These are phyloP conservation scores for Flaveria linearis DNA, from an alignment of 129 eudicot species.

Conservation along the genomic window DNA sequence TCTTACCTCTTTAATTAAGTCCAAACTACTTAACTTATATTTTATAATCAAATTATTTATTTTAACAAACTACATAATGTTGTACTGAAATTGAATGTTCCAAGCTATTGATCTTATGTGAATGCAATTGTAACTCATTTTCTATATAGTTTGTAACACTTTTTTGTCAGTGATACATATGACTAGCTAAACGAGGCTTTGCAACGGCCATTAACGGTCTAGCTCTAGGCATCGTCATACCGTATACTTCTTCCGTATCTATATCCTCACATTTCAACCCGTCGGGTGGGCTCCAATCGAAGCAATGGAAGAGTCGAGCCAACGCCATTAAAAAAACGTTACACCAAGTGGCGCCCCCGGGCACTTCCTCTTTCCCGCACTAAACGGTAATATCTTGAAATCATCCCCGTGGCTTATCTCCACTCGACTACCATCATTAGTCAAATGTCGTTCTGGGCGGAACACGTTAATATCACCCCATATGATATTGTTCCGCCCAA, in stretches of 20 bases:
- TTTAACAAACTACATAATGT: neutral
- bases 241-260: slow-evolving; percentile 77
- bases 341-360: slow-evolving; percentile 98
- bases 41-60: neutral
- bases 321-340: slow-evolving; percentile 71
- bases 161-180: slow-evolving; percentile 44
- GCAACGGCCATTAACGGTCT: slow-evolving; percentile 71
- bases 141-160: neutral
- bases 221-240: slow-evolving; percentile 97
- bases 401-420: slow-evolving; percentile 96
- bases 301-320: slow-evolving; percentile 86
- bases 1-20: no score
- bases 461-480: slow-evolving; percentile 84
- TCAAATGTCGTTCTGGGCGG: slow-evolving; percentile 74
- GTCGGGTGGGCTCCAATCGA: slow-evolving; percentile 74
- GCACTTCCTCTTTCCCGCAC: slow-evolving; percentile 93
- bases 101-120: neutral
- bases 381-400: slow-evolving; percentile 86
- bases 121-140: neutral
- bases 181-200: slow-evolving; percentile 62
- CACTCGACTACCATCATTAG: slow-evolving; percentile 64
- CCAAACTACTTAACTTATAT: no score
- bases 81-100: neutral
- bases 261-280: slow-evolving; percentile 68
- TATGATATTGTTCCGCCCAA: slow-evolving; percentile 69